phyloP scores from a whole-genome alignment of 2,329 filamentous ascomycete genomes.

The Penicillium sp. region DNA sequence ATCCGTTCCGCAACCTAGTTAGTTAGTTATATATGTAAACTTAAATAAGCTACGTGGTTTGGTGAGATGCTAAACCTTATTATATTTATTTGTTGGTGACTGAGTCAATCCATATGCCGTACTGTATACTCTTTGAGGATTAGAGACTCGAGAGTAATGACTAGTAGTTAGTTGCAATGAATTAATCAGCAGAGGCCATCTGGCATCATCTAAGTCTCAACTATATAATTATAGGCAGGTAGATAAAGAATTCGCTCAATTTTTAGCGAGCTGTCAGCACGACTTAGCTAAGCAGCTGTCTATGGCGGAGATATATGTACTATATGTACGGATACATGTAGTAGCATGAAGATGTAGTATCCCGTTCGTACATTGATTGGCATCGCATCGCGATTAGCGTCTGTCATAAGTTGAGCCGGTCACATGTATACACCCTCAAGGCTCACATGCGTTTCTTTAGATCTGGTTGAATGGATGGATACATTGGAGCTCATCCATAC shows the following conservation, averaged over 20 bases:
- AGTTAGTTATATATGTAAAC: background rate
- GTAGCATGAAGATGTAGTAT: constrained; percentile 5
- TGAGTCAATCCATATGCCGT: background rate
- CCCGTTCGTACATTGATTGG: background rate
- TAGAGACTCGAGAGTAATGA: background rate
- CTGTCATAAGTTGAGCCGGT: background rate
- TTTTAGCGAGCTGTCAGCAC: too few species aligned
- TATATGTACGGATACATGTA: too few species aligned
- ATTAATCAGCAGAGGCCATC: background rate
- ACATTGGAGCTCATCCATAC: too few species aligned
- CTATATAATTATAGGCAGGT: background rate
- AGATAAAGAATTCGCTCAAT: background rate
- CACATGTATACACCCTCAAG: background rate
- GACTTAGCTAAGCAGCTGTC: too few species aligned
- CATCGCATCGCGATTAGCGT: too few species aligned
- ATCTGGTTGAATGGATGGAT: too few species aligned
- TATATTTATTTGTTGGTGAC: background rate
- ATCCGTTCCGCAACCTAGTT: constrained; percentile 5
- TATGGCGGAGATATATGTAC: background rate
- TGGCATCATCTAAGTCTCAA: too few species aligned
- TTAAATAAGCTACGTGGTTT: too few species aligned
- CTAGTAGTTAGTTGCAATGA: too few species aligned
- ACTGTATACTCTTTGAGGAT: too few species aligned
- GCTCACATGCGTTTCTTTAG: background rate
- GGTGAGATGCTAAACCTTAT: background rate